Conservation (phyloP, 768 basidiomycete species). For the Termitomyces eurrhizus region DNA sequence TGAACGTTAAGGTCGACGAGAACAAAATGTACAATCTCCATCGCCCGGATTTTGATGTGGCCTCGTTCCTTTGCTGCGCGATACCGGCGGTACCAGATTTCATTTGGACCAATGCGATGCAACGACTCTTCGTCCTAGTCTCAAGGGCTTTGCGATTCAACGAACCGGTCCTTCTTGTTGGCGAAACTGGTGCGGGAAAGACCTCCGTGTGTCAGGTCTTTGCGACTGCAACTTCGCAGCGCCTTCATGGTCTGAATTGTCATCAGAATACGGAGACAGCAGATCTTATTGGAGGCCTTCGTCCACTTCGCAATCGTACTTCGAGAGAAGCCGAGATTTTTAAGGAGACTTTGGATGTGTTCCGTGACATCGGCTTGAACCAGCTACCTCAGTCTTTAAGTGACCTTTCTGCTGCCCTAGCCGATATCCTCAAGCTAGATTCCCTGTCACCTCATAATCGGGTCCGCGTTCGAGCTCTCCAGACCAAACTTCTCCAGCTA, state of each 20-base stretch:
- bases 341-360: constrained; percentile 35
- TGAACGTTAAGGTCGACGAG: constrained; percentile 85
- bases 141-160: constrained; percentile 84
- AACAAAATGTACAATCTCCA: constrained; percentile 59
- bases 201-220: constrained; percentile 94
- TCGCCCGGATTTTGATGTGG: constrained; percentile 34
- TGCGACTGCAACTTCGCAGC: constrained; percentile 59
- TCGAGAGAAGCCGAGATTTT: constrained; percentile 47
- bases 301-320: constrained; percentile 79
- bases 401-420: constrained; percentile 23
- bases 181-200: constrained; percentile 96
- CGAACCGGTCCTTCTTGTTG: constrained; percentile 93
- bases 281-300: constrained; percentile 90
- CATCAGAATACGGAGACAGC: constrained; percentile 99
- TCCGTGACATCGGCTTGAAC: constrained; percentile 39
- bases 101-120: constrained; percentile 94
- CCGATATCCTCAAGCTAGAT: constrained; percentile 22
- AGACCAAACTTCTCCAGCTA: constrained; percentile 42
- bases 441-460: constrained; percentile 26
- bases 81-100: constrained; percentile 48
- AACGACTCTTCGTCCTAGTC: constrained; percentile 79
- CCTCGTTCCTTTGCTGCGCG: constrained; percentile 51
- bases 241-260: constrained; percentile 79
- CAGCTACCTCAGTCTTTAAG: constrained; percentile 21
- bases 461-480: constrained; percentile 36